phyloP scores from a whole-genome alignment of 1,139 yeast species.

The Blastobotrys ciferrii region DNA sequence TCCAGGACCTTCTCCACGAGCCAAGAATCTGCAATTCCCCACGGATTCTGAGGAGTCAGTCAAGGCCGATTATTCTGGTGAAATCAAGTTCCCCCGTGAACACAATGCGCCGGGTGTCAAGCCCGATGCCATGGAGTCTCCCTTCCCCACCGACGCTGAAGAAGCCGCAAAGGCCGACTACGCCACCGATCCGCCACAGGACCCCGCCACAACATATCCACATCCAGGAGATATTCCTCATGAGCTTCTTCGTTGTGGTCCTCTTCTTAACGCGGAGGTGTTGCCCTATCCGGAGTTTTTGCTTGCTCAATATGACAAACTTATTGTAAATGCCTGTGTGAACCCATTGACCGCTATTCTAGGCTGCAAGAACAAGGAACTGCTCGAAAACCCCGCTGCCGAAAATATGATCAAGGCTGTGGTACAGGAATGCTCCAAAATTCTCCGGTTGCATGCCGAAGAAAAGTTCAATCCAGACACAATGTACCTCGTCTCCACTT shows the following conservation, averaged over 20 bases:
- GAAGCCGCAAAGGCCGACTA: slow-evolving; percentile 24
- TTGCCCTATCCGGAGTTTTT: slow-evolving; percentile 54
- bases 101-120: slow-evolving; percentile 5
- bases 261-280: slow-evolving; percentile 44
- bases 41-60: slow-evolving; percentile 24
- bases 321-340: slow-evolving; percentile 70
- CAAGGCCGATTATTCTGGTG: slow-evolving; percentile 16
- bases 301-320: slow-evolving; percentile 68
- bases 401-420: slow-evolving; percentile 24
- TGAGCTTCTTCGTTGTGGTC: slow-evolving; percentile 6
- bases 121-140: slow-evolving; percentile 15
- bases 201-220: slow-evolving; percentile 13
- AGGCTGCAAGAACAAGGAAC: slow-evolving; percentile 71
- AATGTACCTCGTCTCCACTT: slow-evolving; percentile 27
- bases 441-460: slow-evolving; percentile 35
- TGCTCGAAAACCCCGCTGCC: slow-evolving; percentile 36
- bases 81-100: not conserved
- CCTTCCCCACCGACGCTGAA: slow-evolving; percentile 19
- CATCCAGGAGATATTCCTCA: slow-evolving; percentile 2
- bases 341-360: slow-evolving; percentile 71
- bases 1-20: slow-evolving; percentile 5
- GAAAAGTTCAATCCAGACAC: slow-evolving; percentile 20
- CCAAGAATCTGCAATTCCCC: slow-evolving; percentile 12
- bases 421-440: slow-evolving; percentile 31
- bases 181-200: slow-evolving; percentile 7